phyloP scores from a whole-genome alignment of 108 stramenopile species.

The Parmales sp. region DNA sequence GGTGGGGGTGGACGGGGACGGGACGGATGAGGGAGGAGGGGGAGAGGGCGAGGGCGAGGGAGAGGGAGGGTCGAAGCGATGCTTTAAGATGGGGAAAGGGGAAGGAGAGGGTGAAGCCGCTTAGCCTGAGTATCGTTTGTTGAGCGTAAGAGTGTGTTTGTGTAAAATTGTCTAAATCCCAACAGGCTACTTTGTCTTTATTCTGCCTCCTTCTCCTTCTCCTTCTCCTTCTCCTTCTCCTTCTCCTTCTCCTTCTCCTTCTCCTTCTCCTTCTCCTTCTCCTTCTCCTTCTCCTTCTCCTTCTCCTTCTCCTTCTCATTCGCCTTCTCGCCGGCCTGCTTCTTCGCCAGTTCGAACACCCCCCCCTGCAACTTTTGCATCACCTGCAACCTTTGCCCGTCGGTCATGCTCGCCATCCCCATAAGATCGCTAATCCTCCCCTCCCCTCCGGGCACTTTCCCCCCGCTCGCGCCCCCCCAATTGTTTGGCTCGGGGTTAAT shows the following conservation, averaged over 20 bases:
- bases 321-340: not conserved
- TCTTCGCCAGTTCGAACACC: not conserved
- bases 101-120: not conserved
- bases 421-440: not conserved
- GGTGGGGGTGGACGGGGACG: too few relatives aligned
- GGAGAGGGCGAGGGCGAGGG: not conserved
- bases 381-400: not conserved
- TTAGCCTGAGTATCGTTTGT: not conserved
- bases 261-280: not conserved
- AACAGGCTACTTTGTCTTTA: not conserved
- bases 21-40: not conserved
- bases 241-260: not conserved
- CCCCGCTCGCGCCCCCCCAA: not conserved
- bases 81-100: not conserved
- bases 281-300: not conserved
- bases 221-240: not conserved
- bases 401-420: conserved; percentile 10
- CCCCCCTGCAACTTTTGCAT: not conserved
- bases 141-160: not conserved
- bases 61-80: not conserved
- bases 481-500: not conserved
- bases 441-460: not conserved
- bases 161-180: not conserved
- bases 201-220: not conserved
- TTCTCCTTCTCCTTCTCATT: not conserved